Evolutionary conservation across 2,329 filamentous ascomycete genomes (phyloP).

Genomic region (Ophiocordyceps camponoti-saundersi): DNA sequence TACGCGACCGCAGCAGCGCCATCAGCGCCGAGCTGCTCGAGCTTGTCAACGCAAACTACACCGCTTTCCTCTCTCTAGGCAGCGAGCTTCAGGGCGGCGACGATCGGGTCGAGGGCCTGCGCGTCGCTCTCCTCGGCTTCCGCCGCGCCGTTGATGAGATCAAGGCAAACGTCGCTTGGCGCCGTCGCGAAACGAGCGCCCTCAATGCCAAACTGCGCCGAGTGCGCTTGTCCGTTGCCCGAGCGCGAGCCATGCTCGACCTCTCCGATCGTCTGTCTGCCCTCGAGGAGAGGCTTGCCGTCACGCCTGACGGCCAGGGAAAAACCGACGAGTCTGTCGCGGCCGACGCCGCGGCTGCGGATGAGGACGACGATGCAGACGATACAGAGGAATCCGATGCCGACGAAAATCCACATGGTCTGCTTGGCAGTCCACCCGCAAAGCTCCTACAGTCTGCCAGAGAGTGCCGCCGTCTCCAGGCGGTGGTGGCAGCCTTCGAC

Average conservation of each 20-base stretch:
- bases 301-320: slow-evolving; percentile 20
- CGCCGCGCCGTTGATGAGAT: slow-evolving; percentile 65
- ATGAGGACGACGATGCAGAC: slow-evolving; percentile 24
- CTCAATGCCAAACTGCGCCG: slow-evolving; percentile 49
- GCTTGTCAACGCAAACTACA: slow-evolving; percentile 89
- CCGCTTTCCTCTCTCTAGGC: slow-evolving; percentile 74
- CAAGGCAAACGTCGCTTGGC: slow-evolving; percentile 43
- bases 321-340: slow-evolving; percentile 6
- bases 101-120: slow-evolving; percentile 78
- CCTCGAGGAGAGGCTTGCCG: slow-evolving; percentile 45
- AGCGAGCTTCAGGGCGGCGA: slow-evolving; percentile 72
- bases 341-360: slow-evolving; percentile 14
- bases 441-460: slow-evolving; percentile 28
- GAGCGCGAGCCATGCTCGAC: slow-evolving; percentile 46
- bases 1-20: slow-evolving; percentile 62
- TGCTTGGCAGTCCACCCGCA: slow-evolving; percentile 27
- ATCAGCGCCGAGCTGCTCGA: slow-evolving; percentile 80
- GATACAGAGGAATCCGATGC: slow-evolving; percentile 10
- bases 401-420: slow-evolving; percentile 9
- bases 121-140: slow-evolving; percentile 76
- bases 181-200: slow-evolving; percentile 43
- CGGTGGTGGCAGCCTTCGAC: slow-evolving; percentile 26
- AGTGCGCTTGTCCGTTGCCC: slow-evolving; percentile 46
- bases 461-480: slow-evolving; percentile 25
- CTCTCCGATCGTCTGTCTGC: slow-evolving; percentile 43